Evolutionary conservation across 2,329 filamentous ascomycete genomes (phyloP).

Genomic region (Paramyrothecium roridum): DNA sequence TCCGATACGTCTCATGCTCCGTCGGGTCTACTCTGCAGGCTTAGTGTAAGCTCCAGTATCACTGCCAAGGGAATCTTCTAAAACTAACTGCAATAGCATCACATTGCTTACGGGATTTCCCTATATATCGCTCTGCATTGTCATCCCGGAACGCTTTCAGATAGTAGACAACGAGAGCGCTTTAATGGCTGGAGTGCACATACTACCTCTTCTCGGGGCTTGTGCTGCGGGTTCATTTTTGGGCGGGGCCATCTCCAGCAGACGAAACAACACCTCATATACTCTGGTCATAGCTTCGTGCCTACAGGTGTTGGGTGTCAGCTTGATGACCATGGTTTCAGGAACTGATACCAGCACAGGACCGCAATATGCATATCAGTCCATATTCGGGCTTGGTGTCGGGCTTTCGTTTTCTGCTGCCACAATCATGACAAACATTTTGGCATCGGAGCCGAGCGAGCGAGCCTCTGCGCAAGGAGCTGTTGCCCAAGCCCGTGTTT

Average conservation of each 20-base stretch:
- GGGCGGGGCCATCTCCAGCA: constrained; percentile 50
- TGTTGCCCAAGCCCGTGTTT: constrained; percentile 56
- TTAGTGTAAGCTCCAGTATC: constrained; percentile 42
- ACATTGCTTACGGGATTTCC: constrained; percentile 56
- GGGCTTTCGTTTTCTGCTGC: constrained; percentile 55
- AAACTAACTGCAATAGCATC: constrained; percentile 34
- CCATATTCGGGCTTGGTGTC: constrained; percentile 56
- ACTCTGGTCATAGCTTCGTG: constrained; percentile 46
- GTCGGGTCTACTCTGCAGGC: constrained; percentile 48
- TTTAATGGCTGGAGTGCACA: constrained; percentile 52
- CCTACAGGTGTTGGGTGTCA: constrained; percentile 50
- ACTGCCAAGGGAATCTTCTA: neutral
- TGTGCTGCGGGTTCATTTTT: constrained; percentile 55
- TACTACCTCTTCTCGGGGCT: constrained; percentile 55
- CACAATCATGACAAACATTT: constrained; percentile 55
- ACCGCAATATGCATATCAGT: constrained; percentile 51
- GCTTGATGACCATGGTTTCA: constrained; percentile 44
- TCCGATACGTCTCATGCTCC: constrained; percentile 43
- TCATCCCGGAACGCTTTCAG: constrained; percentile 58
- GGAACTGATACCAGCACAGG: constrained; percentile 26
- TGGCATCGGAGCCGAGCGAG: constrained; percentile 42
- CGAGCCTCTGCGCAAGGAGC: constrained; percentile 58
- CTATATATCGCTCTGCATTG: constrained; percentile 56
- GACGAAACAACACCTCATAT: constrained; percentile 49
- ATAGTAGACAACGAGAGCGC: constrained; percentile 52